Percentiles rank a stretch among this genome's conserved stretches.
phyloP scores from a whole-genome alignment of 2,329 filamentous ascomycete genomes.

The Colletotrichum musicola region DNA sequence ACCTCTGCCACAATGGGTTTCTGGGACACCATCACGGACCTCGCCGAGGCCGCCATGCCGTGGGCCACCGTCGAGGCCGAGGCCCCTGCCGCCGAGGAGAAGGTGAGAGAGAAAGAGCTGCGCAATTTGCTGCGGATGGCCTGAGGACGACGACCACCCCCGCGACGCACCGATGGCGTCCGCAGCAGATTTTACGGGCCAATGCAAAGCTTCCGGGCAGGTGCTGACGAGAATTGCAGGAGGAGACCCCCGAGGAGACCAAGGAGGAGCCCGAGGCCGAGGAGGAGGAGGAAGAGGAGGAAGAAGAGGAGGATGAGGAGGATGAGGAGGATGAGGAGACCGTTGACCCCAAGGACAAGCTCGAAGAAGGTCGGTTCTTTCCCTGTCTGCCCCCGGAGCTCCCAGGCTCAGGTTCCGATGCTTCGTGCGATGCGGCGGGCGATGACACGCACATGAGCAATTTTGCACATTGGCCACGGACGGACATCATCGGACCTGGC shows the following conservation, averaged over 20 bases:
- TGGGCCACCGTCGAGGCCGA: slow-evolving; percentile 76
- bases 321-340: slow-evolving; percentile 86
- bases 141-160: slow-evolving; percentile 4
- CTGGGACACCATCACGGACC: slow-evolving; percentile 74
- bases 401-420: background rate
- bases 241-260: slow-evolving; percentile 49
- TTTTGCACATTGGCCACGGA: background rate
- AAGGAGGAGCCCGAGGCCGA: slow-evolving; percentile 62
- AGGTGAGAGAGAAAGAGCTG: slow-evolving; percentile 55
- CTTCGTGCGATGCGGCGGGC: background rate
- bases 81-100: slow-evolving; percentile 76
- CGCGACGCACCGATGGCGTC: background rate
- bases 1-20: slow-evolving; percentile 70
- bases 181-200: background rate
- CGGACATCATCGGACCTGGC: slow-evolving; percentile 8
- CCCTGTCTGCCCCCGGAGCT: background rate
- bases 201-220: background rate
- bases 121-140: slow-evolving; percentile 34
- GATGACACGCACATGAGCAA: slow-evolving; percentile 32
- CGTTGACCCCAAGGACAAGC: slow-evolving; percentile 86
- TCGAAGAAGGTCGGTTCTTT: slow-evolving; percentile 87
- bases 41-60: slow-evolving; percentile 74
- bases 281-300: slow-evolving; percentile 65
- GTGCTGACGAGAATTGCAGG: slow-evolving; percentile 43
- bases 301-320: slow-evolving; percentile 76